These are phyloP conservation scores for Protea cynaroides DNA, from an alignment of 164 flowering plant genomes.

Conservation along the genomic window DNA sequence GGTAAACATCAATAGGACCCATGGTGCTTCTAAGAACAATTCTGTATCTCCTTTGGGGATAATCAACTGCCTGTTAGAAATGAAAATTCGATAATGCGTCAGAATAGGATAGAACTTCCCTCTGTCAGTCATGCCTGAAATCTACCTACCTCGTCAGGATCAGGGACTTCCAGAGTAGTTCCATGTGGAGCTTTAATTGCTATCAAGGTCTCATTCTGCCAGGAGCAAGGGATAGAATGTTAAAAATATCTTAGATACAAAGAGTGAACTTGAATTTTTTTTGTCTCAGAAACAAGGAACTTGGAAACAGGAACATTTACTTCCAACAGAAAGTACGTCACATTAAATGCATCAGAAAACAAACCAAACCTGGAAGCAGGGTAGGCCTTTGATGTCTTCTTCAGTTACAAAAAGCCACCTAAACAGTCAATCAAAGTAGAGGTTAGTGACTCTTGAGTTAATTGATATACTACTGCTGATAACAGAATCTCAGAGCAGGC, in stretches of 20 bases:
- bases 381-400: slow-evolving; percentile 65
- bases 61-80: slow-evolving; percentile 54
- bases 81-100: background rate
- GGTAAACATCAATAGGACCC: slow-evolving; percentile 86
- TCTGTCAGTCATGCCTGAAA: slow-evolving; percentile 18
- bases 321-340: background rate
- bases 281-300: slow-evolving; percentile 14
- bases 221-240: slow-evolving; percentile 11
- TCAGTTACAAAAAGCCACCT: slow-evolving; percentile 81
- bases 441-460: background rate
- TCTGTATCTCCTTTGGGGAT: slow-evolving; percentile 73
- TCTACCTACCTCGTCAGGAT: slow-evolving; percentile 86
- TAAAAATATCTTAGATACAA: background rate
- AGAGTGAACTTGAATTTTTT: background rate
- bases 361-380: slow-evolving; percentile 61
- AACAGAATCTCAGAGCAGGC: background rate
- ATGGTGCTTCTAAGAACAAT: slow-evolving; percentile 75
- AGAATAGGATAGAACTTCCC: background rate
- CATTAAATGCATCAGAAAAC: background rate
- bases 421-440: background rate
- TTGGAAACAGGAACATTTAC: slow-evolving; percentile 42
- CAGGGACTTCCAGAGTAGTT: slow-evolving; percentile 94
- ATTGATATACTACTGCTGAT: background rate
- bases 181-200: slow-evolving; percentile 99
- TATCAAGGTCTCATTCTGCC: slow-evolving; percentile 83